Base-by-base conservation (phyloP, 129 eudicot species). In the Cynara cardunculus region DNA sequence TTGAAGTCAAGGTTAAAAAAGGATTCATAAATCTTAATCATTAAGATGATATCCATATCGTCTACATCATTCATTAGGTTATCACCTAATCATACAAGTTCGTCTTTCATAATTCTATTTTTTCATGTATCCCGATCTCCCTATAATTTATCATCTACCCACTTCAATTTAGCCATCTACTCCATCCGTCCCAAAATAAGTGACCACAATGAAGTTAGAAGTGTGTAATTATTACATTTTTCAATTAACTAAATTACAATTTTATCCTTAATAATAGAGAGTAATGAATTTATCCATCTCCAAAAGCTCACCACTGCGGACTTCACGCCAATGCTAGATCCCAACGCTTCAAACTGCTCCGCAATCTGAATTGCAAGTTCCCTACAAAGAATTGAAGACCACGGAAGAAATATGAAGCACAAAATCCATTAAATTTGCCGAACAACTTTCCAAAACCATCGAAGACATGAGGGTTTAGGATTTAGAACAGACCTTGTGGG, bases 351-450 rank as follows among this genome's bases (percentile, higher is more conserved):
- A 73, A 94, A 92, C 81, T 94, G 99, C 31, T 94, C 96, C 30
- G 94, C 87, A 84, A 94, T 94, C 83, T 94, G 99, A 74, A 94
- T 90, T 3, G 99, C 97, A 34, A 94, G 96, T 70, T 94, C 99
- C 83, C 90, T 89, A 53, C 3, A 87, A 89, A 69, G 12, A 46
- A 19, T 44, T 22, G 28, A 46, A 14, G 5, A 37, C 61, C 59
- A 49, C 5, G 2, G 21, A 74, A 25, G 4, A 56, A 12, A 25
- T 21, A 78, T 2, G 3, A 53, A 56, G 35, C 31, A 25, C n/a
- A 46, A 35, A 56, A 65, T 24, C 34, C 18, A 14, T 46, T 19
- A 2, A 14, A 80, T 46, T 39, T 28, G 2, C 13, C 4, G 67
- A 65, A 61, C 49, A 46, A 49, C 7, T 49, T 34, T 7, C 56